A percentile compares a stretch with the other conserved stretches of the same genome.
Conservation (phyloP, 805 yeast genomes). For the Clavispora phyllophila region DNA sequence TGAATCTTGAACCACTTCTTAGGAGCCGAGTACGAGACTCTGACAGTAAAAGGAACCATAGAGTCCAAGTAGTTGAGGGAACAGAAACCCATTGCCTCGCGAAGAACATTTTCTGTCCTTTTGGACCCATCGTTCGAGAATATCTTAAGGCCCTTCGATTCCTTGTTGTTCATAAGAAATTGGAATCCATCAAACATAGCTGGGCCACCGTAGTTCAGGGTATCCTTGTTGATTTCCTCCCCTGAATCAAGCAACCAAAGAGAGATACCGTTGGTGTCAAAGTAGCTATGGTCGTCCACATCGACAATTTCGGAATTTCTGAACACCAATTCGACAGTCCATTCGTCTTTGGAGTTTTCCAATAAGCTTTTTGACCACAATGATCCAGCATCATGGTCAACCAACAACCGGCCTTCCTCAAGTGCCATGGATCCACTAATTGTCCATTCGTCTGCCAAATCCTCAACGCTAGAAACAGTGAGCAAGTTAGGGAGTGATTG, state of each 20-base stretch:
- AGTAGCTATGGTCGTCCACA: slow-evolving; percentile 22
- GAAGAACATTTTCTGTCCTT: slow-evolving; percentile 23
- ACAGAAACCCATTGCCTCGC: slow-evolving; percentile 49
- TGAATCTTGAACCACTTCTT: slow-evolving; percentile 55
- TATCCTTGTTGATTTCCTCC: slow-evolving; percentile 15
- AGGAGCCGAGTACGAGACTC: slow-evolving; percentile 52
- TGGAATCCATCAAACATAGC: slow-evolving; percentile 58
- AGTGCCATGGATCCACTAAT: slow-evolving; percentile 34
- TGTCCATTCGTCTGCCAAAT: slow-evolving; percentile 34
- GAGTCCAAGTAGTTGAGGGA: slow-evolving; percentile 58
- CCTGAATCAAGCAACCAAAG: slow-evolving; percentile 46
- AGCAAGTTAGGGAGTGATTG: slow-evolving; percentile 37
- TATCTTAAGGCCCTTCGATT: slow-evolving; percentile 51
- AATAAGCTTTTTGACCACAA: slow-evolving; percentile 36
- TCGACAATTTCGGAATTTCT: slow-evolving; percentile 49
- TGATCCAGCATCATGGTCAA: slow-evolving; percentile 35
- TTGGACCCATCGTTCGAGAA: slow-evolving; percentile 56
- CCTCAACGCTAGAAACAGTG: slow-evolving; percentile 19
- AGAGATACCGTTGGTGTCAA: slow-evolving; percentile 49
- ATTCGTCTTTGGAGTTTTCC: slow-evolving; percentile 28
- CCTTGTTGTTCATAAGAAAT: slow-evolving; percentile 47
- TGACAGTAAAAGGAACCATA: slow-evolving; percentile 64
- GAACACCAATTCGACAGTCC: slow-evolving; percentile 59
- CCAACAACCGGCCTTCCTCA: slow-evolving; percentile 49
- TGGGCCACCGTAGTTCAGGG: slow-evolving; percentile 51